Percentiles rank a stretch among this genome's conserved stretches.
These are phyloP conservation scores for Francoa sonchifolia DNA, from an alignment of 441 rosid species.

Conservation along the genomic window DNA sequence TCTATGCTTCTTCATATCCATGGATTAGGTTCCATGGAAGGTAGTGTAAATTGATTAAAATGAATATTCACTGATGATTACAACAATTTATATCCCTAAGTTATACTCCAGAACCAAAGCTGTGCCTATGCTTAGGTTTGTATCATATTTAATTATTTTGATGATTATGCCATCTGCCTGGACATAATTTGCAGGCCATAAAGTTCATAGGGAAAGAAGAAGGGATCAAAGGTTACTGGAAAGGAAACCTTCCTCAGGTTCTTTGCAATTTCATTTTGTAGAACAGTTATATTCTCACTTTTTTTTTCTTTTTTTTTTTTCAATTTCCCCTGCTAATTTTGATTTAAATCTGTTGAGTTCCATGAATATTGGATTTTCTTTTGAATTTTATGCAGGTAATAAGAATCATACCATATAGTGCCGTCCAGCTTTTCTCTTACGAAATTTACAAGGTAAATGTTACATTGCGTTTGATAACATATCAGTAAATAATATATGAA, in stretches of 20 bases:
- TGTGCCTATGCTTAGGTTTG: too few species aligned
- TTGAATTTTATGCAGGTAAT: conserved; percentile 42
- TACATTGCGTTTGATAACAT: conserved; percentile 4
- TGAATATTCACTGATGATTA: too few species aligned
- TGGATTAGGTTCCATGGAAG: too few species aligned
- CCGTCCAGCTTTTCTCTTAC: conserved; percentile 87
- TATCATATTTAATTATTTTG: too few species aligned
- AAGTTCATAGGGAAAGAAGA: conserved; percentile 67
- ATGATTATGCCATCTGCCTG: too few species aligned
- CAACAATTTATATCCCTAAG: too few species aligned
- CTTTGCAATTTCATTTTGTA: not conserved
- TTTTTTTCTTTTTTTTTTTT: not conserved
- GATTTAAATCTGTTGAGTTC: conserved; percentile 3
- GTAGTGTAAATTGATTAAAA: too few species aligned
- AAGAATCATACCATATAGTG: conserved; percentile 82
- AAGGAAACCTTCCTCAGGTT: conserved; percentile 97
- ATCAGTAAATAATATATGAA: not conserved
- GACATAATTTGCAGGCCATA: conserved; percentile 47
- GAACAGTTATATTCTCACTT: conserved; percentile 1
- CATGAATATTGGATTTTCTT: conserved; percentile 14
- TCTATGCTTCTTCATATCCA: too few species aligned
- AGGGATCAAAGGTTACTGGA: conserved; percentile 93
- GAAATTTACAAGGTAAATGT: conserved; percentile 75
- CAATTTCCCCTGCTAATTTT: conserved; percentile 1
- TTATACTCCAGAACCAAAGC: too few species aligned